Conservation (phyloP, 495 filamentous ascomycete genomes). For the Astrothelium macrocarpum region DNA sequence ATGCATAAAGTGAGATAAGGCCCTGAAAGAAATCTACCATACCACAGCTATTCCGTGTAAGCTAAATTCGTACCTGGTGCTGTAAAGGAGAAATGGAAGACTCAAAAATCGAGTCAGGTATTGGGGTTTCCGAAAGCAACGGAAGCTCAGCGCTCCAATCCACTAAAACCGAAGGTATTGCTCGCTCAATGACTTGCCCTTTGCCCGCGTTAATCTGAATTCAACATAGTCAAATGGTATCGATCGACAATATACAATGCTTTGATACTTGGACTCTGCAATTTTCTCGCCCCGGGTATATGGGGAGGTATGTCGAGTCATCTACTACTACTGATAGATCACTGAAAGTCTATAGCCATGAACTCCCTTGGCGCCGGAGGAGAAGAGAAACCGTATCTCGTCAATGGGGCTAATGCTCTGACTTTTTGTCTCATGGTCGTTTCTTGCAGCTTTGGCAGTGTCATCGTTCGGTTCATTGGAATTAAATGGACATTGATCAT, state of each 20-base stretch:
- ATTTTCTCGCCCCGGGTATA: conserved; percentile 54
- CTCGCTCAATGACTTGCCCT: neutral
- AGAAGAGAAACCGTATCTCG: conserved; percentile 50
- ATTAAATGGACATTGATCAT: conserved; percentile 56
- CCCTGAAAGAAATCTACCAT: too few relatives aligned
- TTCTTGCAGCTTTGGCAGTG: conserved; percentile 47
- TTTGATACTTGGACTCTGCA: conserved; percentile 52
- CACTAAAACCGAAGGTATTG: neutral
- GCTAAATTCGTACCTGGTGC: too few relatives aligned
- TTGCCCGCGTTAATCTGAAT: conserved; percentile 10
- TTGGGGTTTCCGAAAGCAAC: neutral
- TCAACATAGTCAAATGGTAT: conserved; percentile 47
- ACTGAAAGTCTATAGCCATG: conserved; percentile 39
- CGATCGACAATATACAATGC: conserved; percentile 55
- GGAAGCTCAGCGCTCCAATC: neutral
- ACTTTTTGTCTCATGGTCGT: conserved; percentile 60
- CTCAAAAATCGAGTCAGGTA: neutral
- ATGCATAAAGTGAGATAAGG: too few relatives aligned
- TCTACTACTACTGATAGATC: too few relatives aligned
- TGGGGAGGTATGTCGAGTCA: conserved; percentile 35
- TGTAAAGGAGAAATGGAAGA: too few relatives aligned
- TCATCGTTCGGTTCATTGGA: conserved; percentile 48
- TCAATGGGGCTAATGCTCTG: conserved; percentile 60
- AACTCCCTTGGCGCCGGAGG: conserved; percentile 61
- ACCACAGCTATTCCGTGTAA: too few relatives aligned